phyloP scores from a whole-genome alignment of 305 asterid species.

The Salvia sclarea region DNA sequence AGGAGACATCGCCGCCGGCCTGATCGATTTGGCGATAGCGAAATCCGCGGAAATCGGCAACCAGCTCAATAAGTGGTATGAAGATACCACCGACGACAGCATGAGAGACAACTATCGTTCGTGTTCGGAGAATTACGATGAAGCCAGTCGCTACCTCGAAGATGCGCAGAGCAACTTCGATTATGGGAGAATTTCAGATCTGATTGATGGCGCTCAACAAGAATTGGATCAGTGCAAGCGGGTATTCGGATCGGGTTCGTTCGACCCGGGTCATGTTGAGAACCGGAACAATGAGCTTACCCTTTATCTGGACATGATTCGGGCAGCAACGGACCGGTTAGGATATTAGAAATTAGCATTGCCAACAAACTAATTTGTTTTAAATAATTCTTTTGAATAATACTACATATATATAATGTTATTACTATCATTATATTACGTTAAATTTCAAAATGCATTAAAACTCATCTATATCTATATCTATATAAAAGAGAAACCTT shows the following conservation, averaged over 20 bases:
- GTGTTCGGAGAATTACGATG: conserved; percentile 35
- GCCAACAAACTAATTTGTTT: no score
- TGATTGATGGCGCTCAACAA: conserved; percentile 6
- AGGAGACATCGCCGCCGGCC: neutral
- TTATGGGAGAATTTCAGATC: neutral
- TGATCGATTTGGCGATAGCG: conserved; percentile 29
- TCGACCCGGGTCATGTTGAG: conserved; percentile 39
- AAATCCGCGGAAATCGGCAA: conserved; percentile 22
- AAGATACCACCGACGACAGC: conserved; percentile 20
- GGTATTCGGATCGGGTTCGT: conserved; percentile 10
- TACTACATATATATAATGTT: no score
- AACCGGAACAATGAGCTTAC: conserved; percentile 33
- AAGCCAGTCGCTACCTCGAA: conserved; percentile 19
- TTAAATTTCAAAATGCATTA: no score
- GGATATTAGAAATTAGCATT: no score
- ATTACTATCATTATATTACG: no score
- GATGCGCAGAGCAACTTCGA: conserved; percentile 1
- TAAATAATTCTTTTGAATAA: no score
- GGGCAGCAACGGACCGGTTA: conserved; percentile 25
- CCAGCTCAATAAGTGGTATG: conserved; percentile 11
- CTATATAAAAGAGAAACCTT: no score
- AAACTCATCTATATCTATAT: no score
- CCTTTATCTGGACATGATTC: conserved; percentile 23
- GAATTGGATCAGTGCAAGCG: conserved; percentile 31
- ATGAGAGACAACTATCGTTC: conserved; percentile 27